Conservation (phyloP, 2,329 filamentous ascomycete genomes). For the Calonectria leucothoes region DNA sequence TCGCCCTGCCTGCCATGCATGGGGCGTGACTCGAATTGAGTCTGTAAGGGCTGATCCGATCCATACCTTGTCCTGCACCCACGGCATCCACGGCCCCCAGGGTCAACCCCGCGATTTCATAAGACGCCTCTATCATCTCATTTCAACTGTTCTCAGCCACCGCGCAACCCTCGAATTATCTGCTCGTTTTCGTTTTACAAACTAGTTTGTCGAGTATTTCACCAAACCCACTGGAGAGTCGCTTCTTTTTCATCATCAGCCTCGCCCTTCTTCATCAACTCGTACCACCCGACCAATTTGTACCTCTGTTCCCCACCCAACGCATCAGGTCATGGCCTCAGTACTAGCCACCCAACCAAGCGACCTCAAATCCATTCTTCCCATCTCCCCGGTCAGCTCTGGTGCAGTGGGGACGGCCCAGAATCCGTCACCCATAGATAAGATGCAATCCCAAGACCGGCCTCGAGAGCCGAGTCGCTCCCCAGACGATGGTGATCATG, state of each 20-base stretch:
- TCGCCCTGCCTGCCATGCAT: constrained; percentile 36
- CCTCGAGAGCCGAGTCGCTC: constrained; percentile 57
- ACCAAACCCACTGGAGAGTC: neutral
- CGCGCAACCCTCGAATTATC: constrained; percentile 25
- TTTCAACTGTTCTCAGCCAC: constrained; percentile 23
- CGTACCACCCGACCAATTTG: neutral
- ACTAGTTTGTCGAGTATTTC: neutral
- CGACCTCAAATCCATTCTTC: constrained; percentile 48
- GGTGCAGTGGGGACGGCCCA: constrained; percentile 56
- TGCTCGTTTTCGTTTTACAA: neutral
- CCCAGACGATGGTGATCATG: constrained; percentile 54
- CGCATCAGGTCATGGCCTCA: constrained; percentile 41
- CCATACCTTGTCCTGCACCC: constrained; percentile 35
- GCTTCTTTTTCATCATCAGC: neutral
- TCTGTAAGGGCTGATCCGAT: constrained; percentile 36
- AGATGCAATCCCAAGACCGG: constrained; percentile 47
- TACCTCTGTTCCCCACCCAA: constrained; percentile 13
- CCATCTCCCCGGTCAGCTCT: constrained; percentile 52
- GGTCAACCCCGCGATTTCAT: constrained; percentile 38
- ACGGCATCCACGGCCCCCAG: constrained; percentile 31
- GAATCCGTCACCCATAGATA: constrained; percentile 49
- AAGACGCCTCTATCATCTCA: constrained; percentile 21
- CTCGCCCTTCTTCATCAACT: neutral
- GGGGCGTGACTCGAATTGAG: constrained; percentile 29
- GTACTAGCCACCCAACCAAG: constrained; percentile 37